A percentile compares a stretch with the other conserved stretches of the same genome.
Evolutionary conservation across 805 yeast genomes (phyloP).

Genomic region (Ogataea corticis): DNA sequence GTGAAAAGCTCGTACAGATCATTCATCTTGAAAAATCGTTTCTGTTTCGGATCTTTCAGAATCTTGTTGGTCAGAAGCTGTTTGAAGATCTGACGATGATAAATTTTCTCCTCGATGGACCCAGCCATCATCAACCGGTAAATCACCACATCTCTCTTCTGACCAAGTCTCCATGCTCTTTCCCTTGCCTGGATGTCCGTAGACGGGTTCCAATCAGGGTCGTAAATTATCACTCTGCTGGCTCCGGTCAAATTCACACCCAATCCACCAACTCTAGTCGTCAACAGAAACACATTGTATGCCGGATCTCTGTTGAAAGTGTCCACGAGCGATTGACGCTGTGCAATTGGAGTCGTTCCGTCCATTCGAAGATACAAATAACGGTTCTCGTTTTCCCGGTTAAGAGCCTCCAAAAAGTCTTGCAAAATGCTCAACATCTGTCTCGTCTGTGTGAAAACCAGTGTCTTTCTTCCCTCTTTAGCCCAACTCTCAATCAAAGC

Average conservation of each 20-base stretch:
- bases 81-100: constrained; percentile 95
- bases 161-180: constrained; percentile 96
- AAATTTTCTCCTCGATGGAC: constrained; percentile 93
- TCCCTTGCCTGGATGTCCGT: constrained; percentile 97
- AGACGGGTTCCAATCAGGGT: constrained; percentile 99
- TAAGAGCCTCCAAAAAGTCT: constrained; percentile 51
- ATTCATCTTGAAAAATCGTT: constrained; percentile 87
- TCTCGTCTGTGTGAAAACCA: constrained; percentile 88
- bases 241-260: constrained; percentile 96
- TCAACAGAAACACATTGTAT: constrained; percentile 70
- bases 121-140: constrained; percentile 93
- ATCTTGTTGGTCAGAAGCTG: constrained; percentile 92
- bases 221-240: constrained; percentile 87
- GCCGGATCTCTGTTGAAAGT: constrained; percentile 63
- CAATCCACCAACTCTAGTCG: constrained; percentile 94
- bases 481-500: constrained; percentile 77
- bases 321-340: constrained; percentile 80
- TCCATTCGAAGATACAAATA: constrained; percentile 82
- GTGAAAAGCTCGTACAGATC: constrained; percentile 90
- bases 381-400: constrained; percentile 24
- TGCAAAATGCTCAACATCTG: constrained; percentile 93
- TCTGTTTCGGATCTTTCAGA: constrained; percentile 91
- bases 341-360: constrained; percentile 81
- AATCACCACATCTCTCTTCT: constrained; percentile 85
- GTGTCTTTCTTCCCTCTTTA: constrained; percentile 70